Evolutionary conservation across 1,284 basidiomycete genomes (phyloP).

Genomic region (Sporisorium exsertum): DNA sequence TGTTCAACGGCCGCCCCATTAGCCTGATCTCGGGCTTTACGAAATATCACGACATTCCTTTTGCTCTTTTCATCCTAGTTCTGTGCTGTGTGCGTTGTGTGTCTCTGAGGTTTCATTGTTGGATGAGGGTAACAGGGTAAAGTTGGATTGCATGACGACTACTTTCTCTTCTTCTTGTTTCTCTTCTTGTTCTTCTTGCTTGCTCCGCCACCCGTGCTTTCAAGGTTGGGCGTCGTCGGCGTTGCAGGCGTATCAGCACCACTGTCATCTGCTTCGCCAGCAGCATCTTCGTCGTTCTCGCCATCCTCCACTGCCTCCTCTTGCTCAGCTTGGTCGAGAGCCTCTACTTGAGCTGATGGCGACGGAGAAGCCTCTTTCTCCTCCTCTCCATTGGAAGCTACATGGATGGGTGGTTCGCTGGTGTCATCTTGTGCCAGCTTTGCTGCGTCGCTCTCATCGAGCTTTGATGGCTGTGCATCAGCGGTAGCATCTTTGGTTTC

Average conservation of each 20-base stretch:
- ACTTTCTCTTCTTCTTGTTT: conserved; percentile 48
- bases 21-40: conserved; percentile 8
- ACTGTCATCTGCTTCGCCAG: conserved; percentile 18
- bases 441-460: background rate
- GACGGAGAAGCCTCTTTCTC: background rate
- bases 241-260: conserved; percentile 18
- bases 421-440: background rate
- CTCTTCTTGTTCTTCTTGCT: conserved; percentile 26
- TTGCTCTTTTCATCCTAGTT: background rate
- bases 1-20: conserved; percentile 23
- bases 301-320: conserved; percentile 16
- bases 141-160: background rate
- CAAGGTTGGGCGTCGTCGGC: conserved; percentile 27
- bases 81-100: conserved; percentile 3
- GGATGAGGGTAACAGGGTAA: no score
- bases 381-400: background rate
- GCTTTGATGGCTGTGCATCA: background rate
- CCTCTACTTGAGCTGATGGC: background rate
- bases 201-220: background rate
- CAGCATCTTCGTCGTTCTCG: conserved; percentile 15
- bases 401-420: background rate
- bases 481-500: background rate
- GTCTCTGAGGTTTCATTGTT: background rate
- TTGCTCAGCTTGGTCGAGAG: conserved; percentile 1
- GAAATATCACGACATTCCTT: conserved; percentile 32